A percentile compares a stretch with the other conserved stretches of the same genome.
These are phyloP conservation scores for Phanerodontia chrysosporium DNA, from an alignment of 768 basidiomycete species.

Conservation along the genomic window DNA sequence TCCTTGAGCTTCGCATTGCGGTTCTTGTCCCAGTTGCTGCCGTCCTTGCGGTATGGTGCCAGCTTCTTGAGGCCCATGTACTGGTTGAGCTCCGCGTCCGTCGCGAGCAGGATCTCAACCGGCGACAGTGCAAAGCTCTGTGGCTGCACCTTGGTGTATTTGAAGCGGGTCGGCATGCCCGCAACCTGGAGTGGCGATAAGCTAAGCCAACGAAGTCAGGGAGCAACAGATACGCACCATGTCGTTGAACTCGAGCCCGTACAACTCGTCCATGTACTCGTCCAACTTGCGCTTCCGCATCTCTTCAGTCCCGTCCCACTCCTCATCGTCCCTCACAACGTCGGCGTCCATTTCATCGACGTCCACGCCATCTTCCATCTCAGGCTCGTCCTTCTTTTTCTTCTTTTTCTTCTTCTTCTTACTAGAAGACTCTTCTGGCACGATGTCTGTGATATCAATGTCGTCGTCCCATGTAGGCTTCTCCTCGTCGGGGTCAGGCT, in stretches of 20 bases:
- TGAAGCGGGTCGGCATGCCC: constrained; percentile 88
- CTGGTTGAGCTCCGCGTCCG: constrained; percentile 89
- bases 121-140: constrained; percentile 70
- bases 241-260: constrained; percentile 92
- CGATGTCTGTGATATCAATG: constrained; percentile 72
- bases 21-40: constrained; percentile 55
- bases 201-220: background rate
- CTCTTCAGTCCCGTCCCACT: constrained; percentile 88
- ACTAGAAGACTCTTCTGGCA: constrained; percentile 29
- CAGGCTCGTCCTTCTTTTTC: constrained; percentile 35
- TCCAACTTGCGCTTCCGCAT: constrained; percentile 81
- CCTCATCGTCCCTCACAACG: constrained; percentile 55
- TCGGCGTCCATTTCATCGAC: constrained; percentile 54
- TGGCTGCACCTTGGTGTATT: constrained; percentile 69
- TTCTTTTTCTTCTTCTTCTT: constrained; percentile 61
- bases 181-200: constrained; percentile 54
- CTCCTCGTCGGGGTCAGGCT: constrained; percentile 34
- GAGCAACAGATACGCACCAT: constrained; percentile 51
- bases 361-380: constrained; percentile 44
- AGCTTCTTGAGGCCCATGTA: constrained; percentile 87
- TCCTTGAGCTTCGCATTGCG: constrained; percentile 67
- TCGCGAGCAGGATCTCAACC: constrained; percentile 85
- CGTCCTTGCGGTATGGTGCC: constrained; percentile 78
- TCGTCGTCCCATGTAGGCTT: constrained; percentile 95
- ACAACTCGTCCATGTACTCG: constrained; percentile 88